phyloP scores from a whole-genome alignment of 2,329 filamentous ascomycete genomes.

The Fusarium nematophilum region DNA sequence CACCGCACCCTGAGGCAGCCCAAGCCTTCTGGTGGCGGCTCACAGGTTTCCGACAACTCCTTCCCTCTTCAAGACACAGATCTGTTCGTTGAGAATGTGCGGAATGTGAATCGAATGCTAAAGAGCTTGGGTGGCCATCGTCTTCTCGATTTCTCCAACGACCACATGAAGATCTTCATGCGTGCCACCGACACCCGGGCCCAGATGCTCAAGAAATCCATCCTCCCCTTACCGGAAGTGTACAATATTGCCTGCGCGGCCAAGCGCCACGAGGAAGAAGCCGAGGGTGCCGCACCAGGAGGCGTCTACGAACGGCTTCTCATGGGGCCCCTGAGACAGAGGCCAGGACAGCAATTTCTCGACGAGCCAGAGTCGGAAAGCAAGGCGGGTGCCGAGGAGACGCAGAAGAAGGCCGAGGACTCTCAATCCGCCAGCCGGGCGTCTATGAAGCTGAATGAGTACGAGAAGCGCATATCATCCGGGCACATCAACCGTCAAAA shows the following conservation, averaged over 20 bases:
- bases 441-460: conserved; percentile 69
- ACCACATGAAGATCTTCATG: conserved; percentile 42
- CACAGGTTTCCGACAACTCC: conserved; percentile 29
- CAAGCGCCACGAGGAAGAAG: conserved; percentile 40
- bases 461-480: conserved; percentile 84
- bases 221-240: conserved; percentile 54
- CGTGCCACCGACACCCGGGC: conserved; percentile 41
- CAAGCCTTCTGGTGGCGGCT: conserved; percentile 39
- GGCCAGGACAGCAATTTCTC: conserved; percentile 45
- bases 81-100: conserved; percentile 58
- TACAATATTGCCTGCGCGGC: conserved; percentile 53
- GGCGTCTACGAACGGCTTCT: conserved; percentile 47
- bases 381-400: conserved; percentile 38
- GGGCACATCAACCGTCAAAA: conserved; percentile 85
- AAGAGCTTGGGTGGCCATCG: conserved; percentile 47
- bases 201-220: conserved; percentile 48
- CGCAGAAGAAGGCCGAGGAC: conserved; percentile 47
- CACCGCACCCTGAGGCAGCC: conserved; percentile 42
- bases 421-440: conserved; percentile 40
- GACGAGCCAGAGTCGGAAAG: conserved; percentile 44
- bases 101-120: conserved; percentile 61
- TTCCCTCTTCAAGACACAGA: conserved; percentile 51
- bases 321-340: conserved; percentile 49
- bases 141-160: conserved; percentile 40
- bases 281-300: conserved; percentile 33